A percentile compares a stretch with the other conserved stretches of the same genome.
These are phyloP conservation scores for Kodamaea suecica DNA, from an alignment of 1,139 yeast genomes.

Conservation along the genomic window DNA sequence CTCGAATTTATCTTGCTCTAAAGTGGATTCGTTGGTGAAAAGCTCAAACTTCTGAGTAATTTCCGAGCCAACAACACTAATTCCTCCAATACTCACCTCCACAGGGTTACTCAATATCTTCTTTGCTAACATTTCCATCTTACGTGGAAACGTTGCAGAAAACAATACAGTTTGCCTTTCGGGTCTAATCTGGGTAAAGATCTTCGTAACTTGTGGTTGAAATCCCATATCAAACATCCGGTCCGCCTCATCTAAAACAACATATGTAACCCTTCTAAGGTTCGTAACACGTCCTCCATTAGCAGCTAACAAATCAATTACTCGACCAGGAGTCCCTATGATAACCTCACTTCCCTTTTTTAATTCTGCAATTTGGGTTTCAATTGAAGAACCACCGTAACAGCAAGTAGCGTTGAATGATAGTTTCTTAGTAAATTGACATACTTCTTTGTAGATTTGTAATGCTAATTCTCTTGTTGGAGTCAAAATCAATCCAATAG, in stretches of 20 bases:
- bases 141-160: conserved; percentile 89
- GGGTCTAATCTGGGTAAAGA: conserved; percentile 74
- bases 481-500: conserved; percentile 74
- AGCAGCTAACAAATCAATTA: conserved; percentile 83
- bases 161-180: conserved; percentile 90
- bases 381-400: conserved; percentile 91
- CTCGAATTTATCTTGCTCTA: conserved; percentile 33
- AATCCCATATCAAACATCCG: conserved; percentile 97
- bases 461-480: conserved; percentile 93
- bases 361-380: conserved; percentile 74
- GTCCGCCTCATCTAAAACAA: conserved; percentile 95
- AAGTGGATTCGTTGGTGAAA: conserved; percentile 31
- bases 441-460: conserved; percentile 73
- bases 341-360: conserved; percentile 78
- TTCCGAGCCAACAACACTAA: conserved; percentile 80
- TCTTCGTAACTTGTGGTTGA: conserved; percentile 91
- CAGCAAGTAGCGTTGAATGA: conserved; percentile 64
- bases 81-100: conserved; percentile 78
- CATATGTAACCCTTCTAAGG: conserved; percentile 66
- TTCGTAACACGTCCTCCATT: conserved; percentile 78
- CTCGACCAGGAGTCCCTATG: conserved; percentile 94
- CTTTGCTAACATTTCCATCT: conserved; percentile 72
- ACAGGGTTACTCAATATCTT: conserved; percentile 61
- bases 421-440: conserved; percentile 52
- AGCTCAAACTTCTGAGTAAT: conserved; percentile 71